Base-by-base conservation (phyloP, 192 early-diverging fungal species). In the Entrophospora sp. region DNA sequence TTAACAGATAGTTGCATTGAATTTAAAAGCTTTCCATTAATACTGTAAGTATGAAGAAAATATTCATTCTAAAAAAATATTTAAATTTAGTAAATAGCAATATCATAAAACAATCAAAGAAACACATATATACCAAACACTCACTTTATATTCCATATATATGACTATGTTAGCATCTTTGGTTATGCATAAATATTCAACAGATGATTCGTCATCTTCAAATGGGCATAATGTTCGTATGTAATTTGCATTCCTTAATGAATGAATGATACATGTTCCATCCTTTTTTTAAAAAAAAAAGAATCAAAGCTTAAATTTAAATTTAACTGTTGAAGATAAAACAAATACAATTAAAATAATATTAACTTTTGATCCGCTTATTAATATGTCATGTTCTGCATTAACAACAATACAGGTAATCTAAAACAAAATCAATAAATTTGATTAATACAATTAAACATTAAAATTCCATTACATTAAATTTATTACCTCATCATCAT, bases 211-310 rank as follows among this genome's bases (percentile, higher is more conserved):
- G 3, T 14, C 10, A 40, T 55, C 49, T n/a, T 66, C 27, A 8
- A 66, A 42, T 16, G 64, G 64, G 28, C 64, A 30, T 10, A 66
- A 31, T 7, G 51, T 66, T 27, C 64, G 64, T 4, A 66, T 44
- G 42, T 66, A 66, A 14, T 66, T 12, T 30, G 49, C 64, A 55
- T 55, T 40, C 42, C 35, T 27, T n/a, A 66, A 40, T 30, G 64
- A 66, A 25, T 66, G 64, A 12, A 66, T 25, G 24, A 66, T 66
- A 22, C 64, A 56, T 27, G 64, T 66, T 52, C 64, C 64, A 56
- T 66, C 64, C 64, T 66, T 32, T 20, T 24, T 27, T 20, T 25
- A 14, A 24, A 16, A 14, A 16, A 38, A 27, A 52, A 65, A n/a
- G 13, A 37, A 64, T 34, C n/a, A n/a, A n/a, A n/a, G n/a, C n/a